Conservation (phyloP, 768 basidiomycete genomes). For the Dendrothele bispora region DNA sequence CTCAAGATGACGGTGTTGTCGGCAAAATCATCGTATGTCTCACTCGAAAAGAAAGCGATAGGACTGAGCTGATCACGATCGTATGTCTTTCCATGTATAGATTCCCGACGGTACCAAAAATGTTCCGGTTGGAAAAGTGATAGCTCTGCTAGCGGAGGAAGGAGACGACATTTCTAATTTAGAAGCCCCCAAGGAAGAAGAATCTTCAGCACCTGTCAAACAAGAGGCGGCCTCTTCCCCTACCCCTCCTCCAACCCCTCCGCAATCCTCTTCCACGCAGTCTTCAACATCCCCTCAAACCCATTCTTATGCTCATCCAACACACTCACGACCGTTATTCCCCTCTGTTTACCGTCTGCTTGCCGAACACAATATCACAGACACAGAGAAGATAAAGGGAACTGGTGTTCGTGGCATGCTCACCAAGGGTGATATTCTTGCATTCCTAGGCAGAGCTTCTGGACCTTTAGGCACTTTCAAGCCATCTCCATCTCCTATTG, state of each 20-base stretch:
- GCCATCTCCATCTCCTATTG: constrained; percentile 29
- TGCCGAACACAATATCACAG: constrained; percentile 57
- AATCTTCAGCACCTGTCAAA: constrained; percentile 24
- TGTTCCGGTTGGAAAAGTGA: constrained; percentile 83
- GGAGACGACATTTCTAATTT: constrained; percentile 93
- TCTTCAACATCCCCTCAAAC: constrained; percentile 29
- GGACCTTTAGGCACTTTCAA: constrained; percentile 76
- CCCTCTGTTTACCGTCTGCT: constrained; percentile 88
- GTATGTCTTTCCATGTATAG: constrained; percentile 34
- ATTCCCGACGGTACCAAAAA: constrained; percentile 77
- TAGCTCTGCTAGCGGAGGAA: constrained; percentile 92
- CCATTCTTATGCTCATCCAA: constrained; percentile 34
- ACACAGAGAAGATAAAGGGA: constrained; percentile 72
- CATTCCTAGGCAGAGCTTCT: constrained; percentile 82
- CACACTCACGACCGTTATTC: constrained; percentile 74
- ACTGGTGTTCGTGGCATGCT: constrained; percentile 92
- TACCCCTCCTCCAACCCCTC: constrained; percentile 19
- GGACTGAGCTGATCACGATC: neutral
- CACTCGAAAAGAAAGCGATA: neutral
- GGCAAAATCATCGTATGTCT: constrained; percentile 85
- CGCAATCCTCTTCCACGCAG: constrained; percentile 19
- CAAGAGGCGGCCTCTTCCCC: constrained; percentile 31
- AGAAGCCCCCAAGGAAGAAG: constrained; percentile 54
- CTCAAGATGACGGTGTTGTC: constrained; percentile 93
- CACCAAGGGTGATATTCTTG: constrained; percentile 93